Base-by-base conservation (phyloP, 169 alveolate genomes). In the Blepharisma undulans region DNA sequence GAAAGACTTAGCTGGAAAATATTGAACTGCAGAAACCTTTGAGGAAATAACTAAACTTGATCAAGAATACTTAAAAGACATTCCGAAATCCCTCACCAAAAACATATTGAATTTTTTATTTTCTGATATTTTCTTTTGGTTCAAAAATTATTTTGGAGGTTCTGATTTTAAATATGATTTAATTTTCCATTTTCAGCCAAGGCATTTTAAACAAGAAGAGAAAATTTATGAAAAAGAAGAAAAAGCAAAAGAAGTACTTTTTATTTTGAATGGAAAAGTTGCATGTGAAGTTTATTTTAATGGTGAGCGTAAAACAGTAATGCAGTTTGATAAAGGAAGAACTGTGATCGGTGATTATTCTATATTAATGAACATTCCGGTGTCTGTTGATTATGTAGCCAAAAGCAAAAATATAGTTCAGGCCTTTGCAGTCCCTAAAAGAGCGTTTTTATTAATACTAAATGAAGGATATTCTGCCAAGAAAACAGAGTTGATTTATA, bases 221-320 rank as follows among this genome's bases (percentile, higher is more conserved):
- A 74, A 14, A 6, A 74, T 74, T 3, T 74, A 74, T 27, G 33
- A 74, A 29, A 27, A 74, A 79, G 87, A 21, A 25, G 66, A 79
- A 30, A 33, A 29, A 29, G 30, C 87, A 12, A n/a, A 25, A n/a
- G 87, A 79, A 33, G 71, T 79, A 4, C 60, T 79, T n/a, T 79
- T 79, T 33, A 79, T 79, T 79, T n/a, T 79, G 27, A 25, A 25
- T 25, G 87, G 87, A 79, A 79, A 79, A 12, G 60, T 79, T 79
- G 8, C 10, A 29, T n/a, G 29, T 10, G 87, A 33, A 25, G 19
- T 21, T 25, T 25, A 12, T 10, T 22, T 30, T 7, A 33, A 33
- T 29, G 60, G 34, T 10, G n/a, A 48, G n/a, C 18, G 14, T 79
- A 33, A 79, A 10, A 79, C 72, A 4, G 10, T 79, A 79, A 10